Conservation (phyloP, 805 yeast genomes). For the Ogataea degrootiae region DNA sequence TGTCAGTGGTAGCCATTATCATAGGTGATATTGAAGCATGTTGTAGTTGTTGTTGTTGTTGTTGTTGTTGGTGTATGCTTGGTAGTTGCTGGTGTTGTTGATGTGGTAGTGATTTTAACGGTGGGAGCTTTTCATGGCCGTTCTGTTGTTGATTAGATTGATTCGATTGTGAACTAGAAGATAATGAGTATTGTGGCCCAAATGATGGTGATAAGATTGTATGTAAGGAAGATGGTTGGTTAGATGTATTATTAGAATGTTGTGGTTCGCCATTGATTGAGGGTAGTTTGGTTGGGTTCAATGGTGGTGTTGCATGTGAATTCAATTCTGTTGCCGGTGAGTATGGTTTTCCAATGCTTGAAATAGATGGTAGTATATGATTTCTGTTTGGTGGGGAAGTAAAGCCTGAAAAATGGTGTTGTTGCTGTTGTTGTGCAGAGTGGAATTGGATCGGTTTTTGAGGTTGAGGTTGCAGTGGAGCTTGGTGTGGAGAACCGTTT, state of each 20-base stretch:
- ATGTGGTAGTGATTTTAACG: conserved; percentile 10
- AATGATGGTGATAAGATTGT: conserved; percentile 27
- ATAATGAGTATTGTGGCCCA: conserved; percentile 27
- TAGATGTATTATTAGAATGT: neutral
- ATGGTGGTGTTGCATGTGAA: conserved; percentile 19
- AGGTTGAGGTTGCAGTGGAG: conserved; percentile 5
- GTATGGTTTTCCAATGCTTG: conserved; percentile 22
- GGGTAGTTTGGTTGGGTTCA: conserved; percentile 22
- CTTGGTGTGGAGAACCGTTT: conserved; percentile 4
- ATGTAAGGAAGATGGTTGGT: conserved; percentile 13
- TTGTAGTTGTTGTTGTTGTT: conserved; percentile 1
- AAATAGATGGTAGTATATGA: conserved; percentile 22
- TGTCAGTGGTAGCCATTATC: neutral
- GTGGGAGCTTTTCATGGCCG: conserved; percentile 19
- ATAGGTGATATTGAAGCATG: neutral
- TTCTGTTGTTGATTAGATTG: conserved; percentile 4
- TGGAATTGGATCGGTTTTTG: conserved; percentile 13
- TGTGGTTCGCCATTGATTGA: neutral
- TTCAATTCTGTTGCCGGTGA: conserved; percentile 30
- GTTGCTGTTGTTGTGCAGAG: conserved; percentile 26
- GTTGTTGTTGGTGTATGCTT: conserved; percentile 1
- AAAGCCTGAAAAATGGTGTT: conserved; percentile 3
- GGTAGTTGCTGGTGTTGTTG: conserved; percentile 1
- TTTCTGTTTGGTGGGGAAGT: conserved; percentile 9
- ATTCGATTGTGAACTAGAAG: conserved; percentile 5